Evolutionary conservation across 345 rosid species (phyloP).

Genomic region (Reutealis trisperma): DNA sequence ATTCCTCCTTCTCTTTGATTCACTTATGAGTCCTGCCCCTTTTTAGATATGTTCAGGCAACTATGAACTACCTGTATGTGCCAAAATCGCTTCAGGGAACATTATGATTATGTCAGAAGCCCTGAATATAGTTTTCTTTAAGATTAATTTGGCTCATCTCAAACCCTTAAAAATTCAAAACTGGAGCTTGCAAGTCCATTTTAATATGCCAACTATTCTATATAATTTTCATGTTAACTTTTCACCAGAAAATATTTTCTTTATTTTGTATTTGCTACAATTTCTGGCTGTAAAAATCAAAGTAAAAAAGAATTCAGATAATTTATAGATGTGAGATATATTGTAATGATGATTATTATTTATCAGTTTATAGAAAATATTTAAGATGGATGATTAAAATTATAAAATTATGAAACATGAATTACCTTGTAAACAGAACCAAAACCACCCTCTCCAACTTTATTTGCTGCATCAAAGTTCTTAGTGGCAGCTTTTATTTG

Average conservation of each 20-base stretch:
- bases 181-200: background rate
- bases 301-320: background rate
- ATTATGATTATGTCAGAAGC: background rate
- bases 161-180: background rate
- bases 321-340: background rate
- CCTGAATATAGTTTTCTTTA: background rate
- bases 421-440: conserved; percentile 40
- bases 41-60: background rate
- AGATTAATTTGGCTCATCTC: background rate
- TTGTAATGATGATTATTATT: background rate
- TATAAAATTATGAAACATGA: background rate
- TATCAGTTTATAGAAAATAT: background rate
- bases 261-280: background rate
- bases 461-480: conserved; percentile 26
- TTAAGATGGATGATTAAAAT: background rate
- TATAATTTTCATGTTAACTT: background rate
- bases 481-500: conserved; percentile 35
- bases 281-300: background rate
- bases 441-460: conserved; percentile 28
- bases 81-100: background rate
- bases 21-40: background rate
- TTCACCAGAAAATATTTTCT: background rate
- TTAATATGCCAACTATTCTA: background rate
- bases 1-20: background rate
- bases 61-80: background rate